Conservation (phyloP, 192 early-diverging fungal genomes). For the Podochytrium sp. region DNA sequence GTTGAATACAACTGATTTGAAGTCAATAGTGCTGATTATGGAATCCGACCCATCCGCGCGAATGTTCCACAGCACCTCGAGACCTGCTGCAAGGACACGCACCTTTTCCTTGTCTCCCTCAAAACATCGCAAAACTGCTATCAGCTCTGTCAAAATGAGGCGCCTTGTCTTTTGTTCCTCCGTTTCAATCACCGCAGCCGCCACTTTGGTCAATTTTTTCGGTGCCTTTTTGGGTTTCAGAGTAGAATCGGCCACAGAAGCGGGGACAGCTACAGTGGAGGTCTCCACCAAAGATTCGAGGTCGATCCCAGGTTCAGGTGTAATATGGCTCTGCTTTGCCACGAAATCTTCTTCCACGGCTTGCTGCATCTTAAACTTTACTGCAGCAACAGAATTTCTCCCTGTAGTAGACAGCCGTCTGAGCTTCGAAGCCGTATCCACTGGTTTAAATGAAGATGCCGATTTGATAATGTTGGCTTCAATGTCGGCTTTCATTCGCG, state of each 20-base stretch:
- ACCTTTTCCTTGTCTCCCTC: conserved; percentile 24
- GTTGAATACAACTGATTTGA: neutral
- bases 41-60: neutral
- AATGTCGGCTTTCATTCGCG: neutral
- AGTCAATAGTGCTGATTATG: neutral
- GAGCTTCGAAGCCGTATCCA: neutral
- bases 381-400: neutral
- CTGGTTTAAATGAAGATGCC: neutral
- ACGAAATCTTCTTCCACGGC: no score
- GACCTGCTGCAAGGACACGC: neutral
- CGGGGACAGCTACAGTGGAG: neutral
- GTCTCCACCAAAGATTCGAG: neutral
- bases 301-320: neutral
- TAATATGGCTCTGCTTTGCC: neutral
- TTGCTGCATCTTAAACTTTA: neutral
- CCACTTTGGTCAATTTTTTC: conserved; percentile 18
- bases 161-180: conserved; percentile 25
- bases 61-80: neutral
- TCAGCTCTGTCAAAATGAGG: conserved; percentile 16
- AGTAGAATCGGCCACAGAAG: conserved; percentile 8
- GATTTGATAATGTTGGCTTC: neutral
- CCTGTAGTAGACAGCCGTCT: neutral
- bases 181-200: neutral
- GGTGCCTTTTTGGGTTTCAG: conserved; percentile 9
- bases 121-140: conserved; percentile 17